Evolutionary conservation across 139 green algal species (phyloP), one percentile per base, ranked within the genome.

Genomic region (Picochlorum sp.): DNA sequence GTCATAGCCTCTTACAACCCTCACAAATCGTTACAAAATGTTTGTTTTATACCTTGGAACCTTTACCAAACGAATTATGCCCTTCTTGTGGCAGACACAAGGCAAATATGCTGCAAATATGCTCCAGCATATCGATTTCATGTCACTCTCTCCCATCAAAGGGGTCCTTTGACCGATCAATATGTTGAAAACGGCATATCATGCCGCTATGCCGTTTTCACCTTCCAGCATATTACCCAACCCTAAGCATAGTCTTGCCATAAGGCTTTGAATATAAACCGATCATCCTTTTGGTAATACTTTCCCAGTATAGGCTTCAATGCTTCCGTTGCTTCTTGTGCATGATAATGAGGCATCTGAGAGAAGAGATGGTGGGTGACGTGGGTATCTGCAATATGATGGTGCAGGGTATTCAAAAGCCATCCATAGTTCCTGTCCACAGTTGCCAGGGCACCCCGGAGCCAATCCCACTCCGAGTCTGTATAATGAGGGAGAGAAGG

Each of bases 311-410:
- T 64, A 13, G 74, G 78, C 70, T 85, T 86, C 51, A 94, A 73
- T 2, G 81, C 83, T 62, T 77, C 28, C 0, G 88, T 96, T 13
- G 86, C 90, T 72, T 95, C 83, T 74, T 88, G 20, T 2, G 89
- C 86, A 70, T 96, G 85, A 80, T 96, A 96, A 82, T 96, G 88
- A 21, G 90, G 90, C 71, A 96, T 94, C 45, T 74, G 66, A 45
- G 84, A 91, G 82, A 96, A 96, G 18, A 96, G 77, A 78, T 96
- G 90, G 78, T 96, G 90, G 0, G 75, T 66, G 28, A 97, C 90
- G 66, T 97, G 90, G 1, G 88, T 96, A 80, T 97, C 90, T 63
- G 57, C 45, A 62, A 97, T 97, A 84, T 88, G 80, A 73, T 95
- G 88, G 65, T 86, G 84, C 15, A 92, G 26, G 5, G 74, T 37